Percentiles rank a stretch among this genome's conserved stretches.
These are phyloP conservation scores for Fusarium nurragi DNA, from an alignment of 2,329 filamentous ascomycete genomes.

Conservation along the genomic window DNA sequence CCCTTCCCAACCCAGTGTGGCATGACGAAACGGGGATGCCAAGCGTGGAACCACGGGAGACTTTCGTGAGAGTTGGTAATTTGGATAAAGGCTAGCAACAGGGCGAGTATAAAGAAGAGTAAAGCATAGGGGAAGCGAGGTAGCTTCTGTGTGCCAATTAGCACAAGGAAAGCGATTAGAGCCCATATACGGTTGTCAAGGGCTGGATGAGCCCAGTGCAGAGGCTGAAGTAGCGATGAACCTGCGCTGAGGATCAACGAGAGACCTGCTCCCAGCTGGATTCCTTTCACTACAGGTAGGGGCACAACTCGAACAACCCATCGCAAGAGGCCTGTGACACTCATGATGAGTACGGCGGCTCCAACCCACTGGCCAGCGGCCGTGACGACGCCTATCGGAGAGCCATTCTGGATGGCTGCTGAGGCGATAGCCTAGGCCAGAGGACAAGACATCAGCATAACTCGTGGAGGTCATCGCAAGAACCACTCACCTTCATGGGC, in stretches of 20 bases:
- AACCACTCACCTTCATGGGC: conserved; percentile 71
- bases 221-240: conserved; percentile 69
- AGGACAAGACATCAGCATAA: background rate
- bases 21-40: conserved; percentile 63
- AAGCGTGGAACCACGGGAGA: conserved; percentile 66
- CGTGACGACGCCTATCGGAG: conserved; percentile 68
- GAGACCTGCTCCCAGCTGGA: conserved; percentile 91
- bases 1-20: conserved; percentile 47
- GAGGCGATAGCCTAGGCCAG: conserved; percentile 78
- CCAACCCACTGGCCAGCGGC: conserved; percentile 82
- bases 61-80: conserved; percentile 45
- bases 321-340: conserved; percentile 78
- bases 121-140: conserved; percentile 81
- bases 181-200: conserved; percentile 84
- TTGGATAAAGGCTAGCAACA: conserved; percentile 68
- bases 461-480: background rate
- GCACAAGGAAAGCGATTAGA: conserved; percentile 74
- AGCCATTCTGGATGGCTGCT: conserved; percentile 77
- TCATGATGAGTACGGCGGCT: conserved; percentile 77
- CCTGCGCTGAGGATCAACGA: conserved; percentile 84
- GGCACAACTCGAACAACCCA: conserved; percentile 80
- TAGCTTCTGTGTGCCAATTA: conserved; percentile 74
- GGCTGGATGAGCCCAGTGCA: conserved; percentile 74
- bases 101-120: conserved; percentile 72
- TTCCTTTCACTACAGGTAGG: conserved; percentile 89